Evolutionary conservation across 73 alveolate genomes (phyloP).

Genomic region (Paramecium bursaria): DNA sequence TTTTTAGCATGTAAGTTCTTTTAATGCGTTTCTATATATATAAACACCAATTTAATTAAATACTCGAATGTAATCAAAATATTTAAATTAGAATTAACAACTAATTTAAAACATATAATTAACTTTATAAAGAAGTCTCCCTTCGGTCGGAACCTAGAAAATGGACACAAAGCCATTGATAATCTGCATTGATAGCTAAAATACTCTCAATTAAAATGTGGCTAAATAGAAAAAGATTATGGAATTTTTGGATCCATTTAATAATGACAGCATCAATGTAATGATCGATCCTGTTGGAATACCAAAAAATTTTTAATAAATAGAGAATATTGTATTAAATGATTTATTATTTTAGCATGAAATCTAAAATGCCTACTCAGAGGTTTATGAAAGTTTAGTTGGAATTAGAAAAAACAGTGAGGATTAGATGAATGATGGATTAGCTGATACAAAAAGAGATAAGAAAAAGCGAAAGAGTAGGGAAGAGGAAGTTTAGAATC

Average conservation of each 20-base stretch:
- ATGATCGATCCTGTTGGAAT: conserved; percentile 65
- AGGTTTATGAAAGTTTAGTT: conserved; percentile 15
- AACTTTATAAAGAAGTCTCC: conserved; percentile 48
- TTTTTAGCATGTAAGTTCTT: conserved; percentile 71
- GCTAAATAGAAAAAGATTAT: conserved; percentile 48
- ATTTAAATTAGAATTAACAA: conserved; percentile 18
- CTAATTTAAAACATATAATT: conserved; percentile 16
- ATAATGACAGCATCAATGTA: conserved; percentile 57
- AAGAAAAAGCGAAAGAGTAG: conserved; percentile 22
- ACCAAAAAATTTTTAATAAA: conserved; percentile 54
- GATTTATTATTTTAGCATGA: conserved; percentile 3
- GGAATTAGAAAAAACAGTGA: conserved; percentile 4
- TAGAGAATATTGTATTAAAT: conserved; percentile 13
- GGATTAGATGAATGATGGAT: neutral
- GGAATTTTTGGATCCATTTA: conserved; percentile 64
- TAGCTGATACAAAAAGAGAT: conserved; percentile 30
- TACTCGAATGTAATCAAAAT: conserved; percentile 15
- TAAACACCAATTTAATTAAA: conserved; percentile 58
- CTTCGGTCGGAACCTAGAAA: conserved; percentile 32
- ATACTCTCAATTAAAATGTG: conserved; percentile 30
- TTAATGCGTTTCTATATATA: conserved; percentile 68
- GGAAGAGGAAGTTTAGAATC: neutral
- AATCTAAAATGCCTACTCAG: neutral
- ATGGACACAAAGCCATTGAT: conserved; percentile 52
- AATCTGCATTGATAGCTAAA: conserved; percentile 30